These are phyloP conservation scores for Gossypium trilobum DNA, from an alignment of 441 rosid species.

Conservation along the genomic window DNA sequence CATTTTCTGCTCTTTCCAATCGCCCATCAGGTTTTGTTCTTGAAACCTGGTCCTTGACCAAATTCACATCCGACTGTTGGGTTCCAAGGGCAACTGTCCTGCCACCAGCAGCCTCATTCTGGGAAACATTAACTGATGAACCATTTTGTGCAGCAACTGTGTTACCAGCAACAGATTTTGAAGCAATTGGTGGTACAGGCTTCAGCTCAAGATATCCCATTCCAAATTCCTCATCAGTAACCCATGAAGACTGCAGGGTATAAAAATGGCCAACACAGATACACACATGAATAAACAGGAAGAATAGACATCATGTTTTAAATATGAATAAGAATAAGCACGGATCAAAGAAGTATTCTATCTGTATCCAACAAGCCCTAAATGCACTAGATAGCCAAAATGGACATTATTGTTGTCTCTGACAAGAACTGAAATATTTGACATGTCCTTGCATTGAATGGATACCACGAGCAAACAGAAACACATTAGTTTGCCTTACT, in stretches of 20 bases:
- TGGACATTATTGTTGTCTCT: not conserved
- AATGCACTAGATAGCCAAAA: no score
- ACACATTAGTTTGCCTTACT: not conserved
- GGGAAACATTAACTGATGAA: constrained; percentile 40
- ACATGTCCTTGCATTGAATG: not conserved
- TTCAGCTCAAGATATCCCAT: constrained; percentile 95
- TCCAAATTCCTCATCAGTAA: constrained; percentile 98
- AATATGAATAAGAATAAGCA: not conserved
- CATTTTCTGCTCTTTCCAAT: constrained; percentile 50
- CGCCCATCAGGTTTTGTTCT: constrained; percentile 71
- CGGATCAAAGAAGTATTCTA: not conserved
- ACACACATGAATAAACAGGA: not conserved
- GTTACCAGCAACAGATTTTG: constrained; percentile 45
- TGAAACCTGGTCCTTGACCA: constrained; percentile 49
- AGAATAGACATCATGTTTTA: not conserved
- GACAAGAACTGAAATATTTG: not conserved
- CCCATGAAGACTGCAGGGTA: constrained; percentile 80
- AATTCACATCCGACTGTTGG: constrained; percentile 55
- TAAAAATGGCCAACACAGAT: not conserved
- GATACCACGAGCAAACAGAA: not conserved
- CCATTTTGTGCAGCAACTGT: constrained; percentile 41
- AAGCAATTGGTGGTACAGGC: constrained; percentile 52
- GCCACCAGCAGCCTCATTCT: constrained; percentile 48
- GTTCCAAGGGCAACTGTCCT: constrained; percentile 27
- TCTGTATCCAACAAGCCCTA: no score